Percentiles rank a stretch among this genome's conserved stretches.
Evolutionary conservation across 2,329 filamentous ascomycete genomes (phyloP).

Genomic region (Raffaelea albimanens): DNA sequence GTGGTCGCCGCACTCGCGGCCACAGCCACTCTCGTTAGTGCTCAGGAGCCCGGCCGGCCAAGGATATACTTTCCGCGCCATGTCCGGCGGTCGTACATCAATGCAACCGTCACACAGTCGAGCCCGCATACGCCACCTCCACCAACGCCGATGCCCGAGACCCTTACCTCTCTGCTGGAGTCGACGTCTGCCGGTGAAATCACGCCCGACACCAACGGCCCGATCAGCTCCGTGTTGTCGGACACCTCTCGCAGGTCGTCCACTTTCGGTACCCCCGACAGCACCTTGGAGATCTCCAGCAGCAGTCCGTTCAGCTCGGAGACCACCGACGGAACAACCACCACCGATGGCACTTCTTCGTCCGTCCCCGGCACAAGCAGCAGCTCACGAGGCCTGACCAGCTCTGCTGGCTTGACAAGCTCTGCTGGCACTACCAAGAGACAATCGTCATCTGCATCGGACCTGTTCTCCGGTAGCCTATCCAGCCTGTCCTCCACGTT

Average conservation of each 20-base stretch:
- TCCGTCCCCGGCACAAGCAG: background rate
- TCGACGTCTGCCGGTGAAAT: background rate
- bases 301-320: background rate
- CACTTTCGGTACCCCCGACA: background rate
- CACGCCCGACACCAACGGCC: background rate
- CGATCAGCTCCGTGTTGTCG: background rate
- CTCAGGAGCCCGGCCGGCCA: slow-evolving; percentile 33
- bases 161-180: slow-evolving; percentile 3
- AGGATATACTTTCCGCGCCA: slow-evolving; percentile 49
- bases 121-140: slow-evolving; percentile 17
- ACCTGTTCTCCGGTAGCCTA: too few relatives aligned
- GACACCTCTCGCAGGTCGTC: background rate
- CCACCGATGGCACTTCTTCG: background rate
- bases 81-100: slow-evolving; percentile 40
- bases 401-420: background rate
- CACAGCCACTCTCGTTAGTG: slow-evolving; percentile 33
- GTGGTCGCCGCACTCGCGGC: slow-evolving; percentile 40
- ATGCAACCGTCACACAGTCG: slow-evolving; percentile 28
- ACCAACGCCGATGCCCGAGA: slow-evolving; percentile 10
- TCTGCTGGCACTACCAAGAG: too few relatives aligned
- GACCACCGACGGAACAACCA: background rate
- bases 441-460: too few relatives aligned
- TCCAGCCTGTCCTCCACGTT: too few relatives aligned
- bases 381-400: background rate
- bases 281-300: background rate